Evolutionary conservation across 2,329 filamentous ascomycete genomes (phyloP).

Genomic region (Nothomitra cinnamomea): DNA sequence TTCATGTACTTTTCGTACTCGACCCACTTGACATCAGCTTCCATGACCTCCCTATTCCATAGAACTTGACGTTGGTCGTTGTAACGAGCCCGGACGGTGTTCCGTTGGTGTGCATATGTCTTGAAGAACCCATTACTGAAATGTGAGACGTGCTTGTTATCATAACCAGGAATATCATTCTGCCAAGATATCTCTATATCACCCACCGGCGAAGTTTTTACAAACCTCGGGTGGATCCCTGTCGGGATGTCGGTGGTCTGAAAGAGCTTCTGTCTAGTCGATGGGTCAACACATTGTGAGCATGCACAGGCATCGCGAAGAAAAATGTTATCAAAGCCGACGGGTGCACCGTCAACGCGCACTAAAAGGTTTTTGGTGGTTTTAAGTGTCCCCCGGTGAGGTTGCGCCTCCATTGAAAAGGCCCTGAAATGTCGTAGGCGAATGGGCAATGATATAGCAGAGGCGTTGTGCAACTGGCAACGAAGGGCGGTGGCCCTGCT

Average conservation of each 20-base stretch:
- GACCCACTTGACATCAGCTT: conserved; percentile 36
- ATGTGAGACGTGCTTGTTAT: conserved; percentile 10
- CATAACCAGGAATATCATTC: conserved; percentile 32
- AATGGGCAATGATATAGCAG: neutral
- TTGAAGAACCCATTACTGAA: conserved; percentile 4
- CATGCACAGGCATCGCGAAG: conserved; percentile 44
- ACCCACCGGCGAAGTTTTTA: conserved; percentile 24
- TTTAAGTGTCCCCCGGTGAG: neutral
- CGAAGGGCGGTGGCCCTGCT: no score
- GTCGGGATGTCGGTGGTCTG: conserved; percentile 45
- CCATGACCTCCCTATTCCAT: conserved; percentile 31
- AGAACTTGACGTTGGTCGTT: conserved; percentile 21
- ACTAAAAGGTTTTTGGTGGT: neutral
- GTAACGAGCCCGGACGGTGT: conserved; percentile 16
- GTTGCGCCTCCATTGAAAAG: no score
- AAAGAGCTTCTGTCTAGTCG: conserved; percentile 46
- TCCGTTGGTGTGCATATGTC: conserved; percentile 17
- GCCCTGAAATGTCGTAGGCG: neutral
- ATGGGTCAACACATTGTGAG: conserved; percentile 36
- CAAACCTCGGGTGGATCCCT: conserved; percentile 24
- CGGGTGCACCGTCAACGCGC: neutral
- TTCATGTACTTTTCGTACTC: conserved; percentile 57
- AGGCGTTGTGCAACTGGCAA: neutral
- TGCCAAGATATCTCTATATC: conserved; percentile 44
- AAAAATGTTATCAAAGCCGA: neutral